These are phyloP conservation scores for Bimuria novae-zelandiae DNA, from an alignment of 2,329 filamentous ascomycete species.

Conservation along the genomic window DNA sequence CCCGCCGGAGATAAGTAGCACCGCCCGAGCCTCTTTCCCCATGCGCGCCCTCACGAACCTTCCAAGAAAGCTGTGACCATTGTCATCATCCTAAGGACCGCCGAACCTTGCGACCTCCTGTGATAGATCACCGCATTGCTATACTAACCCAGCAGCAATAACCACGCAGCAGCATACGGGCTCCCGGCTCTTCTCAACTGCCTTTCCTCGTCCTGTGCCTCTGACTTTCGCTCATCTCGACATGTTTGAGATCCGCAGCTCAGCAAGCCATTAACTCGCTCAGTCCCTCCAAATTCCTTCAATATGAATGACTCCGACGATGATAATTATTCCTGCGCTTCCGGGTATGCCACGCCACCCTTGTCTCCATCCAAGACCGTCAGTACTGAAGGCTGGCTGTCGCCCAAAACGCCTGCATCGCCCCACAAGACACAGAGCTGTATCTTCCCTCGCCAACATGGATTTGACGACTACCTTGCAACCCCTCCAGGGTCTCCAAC, in stretches of 20 bases:
- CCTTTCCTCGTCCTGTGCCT: constrained; percentile 11
- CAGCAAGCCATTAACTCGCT: constrained; percentile 11
- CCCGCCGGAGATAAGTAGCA: constrained; percentile 32
- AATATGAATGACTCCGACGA: constrained; percentile 32
- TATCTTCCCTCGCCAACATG: constrained; percentile 25
- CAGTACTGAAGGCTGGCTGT: constrained; percentile 38
- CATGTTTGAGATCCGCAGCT: constrained; percentile 25
- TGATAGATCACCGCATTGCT: constrained; percentile 25
- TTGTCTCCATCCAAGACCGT: constrained; percentile 42
- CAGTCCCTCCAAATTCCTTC: constrained; percentile 9
- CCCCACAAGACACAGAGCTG: constrained; percentile 37
- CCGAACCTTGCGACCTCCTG: constrained; percentile 25
- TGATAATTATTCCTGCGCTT: constrained; percentile 16
- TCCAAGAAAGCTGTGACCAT: constrained; percentile 15
- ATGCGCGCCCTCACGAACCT: constrained; percentile 23
- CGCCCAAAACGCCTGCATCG: constrained; percentile 37
- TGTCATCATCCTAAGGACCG: neutral
- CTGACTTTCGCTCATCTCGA: constrained; percentile 27
- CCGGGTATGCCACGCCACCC: constrained; percentile 36
- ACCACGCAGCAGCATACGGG: constrained; percentile 23
- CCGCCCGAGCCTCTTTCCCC: constrained; percentile 33
- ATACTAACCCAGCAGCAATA: constrained; percentile 43
- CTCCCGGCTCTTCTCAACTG: constrained; percentile 7
- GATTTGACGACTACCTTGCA: constrained; percentile 10
- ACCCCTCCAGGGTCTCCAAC: constrained; percentile 32